Percentiles rank a stretch among this genome's conserved stretches.
These are phyloP conservation scores for Aspergillus quadricinctus DNA, from an alignment of 2,329 filamentous ascomycete species.

Conservation along the genomic window DNA sequence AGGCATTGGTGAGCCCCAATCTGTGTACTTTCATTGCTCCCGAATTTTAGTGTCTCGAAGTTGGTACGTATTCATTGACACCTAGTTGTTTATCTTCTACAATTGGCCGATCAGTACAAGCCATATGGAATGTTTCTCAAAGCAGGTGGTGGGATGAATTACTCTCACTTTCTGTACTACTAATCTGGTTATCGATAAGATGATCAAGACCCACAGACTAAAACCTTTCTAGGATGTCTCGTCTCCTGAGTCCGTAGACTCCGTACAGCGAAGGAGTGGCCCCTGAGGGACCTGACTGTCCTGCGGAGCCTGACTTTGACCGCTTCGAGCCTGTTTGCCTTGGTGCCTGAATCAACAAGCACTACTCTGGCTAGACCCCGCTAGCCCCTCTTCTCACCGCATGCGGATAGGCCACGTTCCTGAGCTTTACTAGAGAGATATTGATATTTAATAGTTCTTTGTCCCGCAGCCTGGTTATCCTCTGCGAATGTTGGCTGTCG, in stretches of 20 bases:
- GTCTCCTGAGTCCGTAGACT: no score
- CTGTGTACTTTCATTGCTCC: background rate
- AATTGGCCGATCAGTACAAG: background rate
- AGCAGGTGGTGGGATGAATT: no score
- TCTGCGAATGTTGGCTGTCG: background rate
- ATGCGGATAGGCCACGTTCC: slow-evolving; percentile 23
- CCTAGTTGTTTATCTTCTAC: background rate
- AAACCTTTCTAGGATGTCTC: no score
- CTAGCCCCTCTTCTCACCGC: slow-evolving; percentile 19
- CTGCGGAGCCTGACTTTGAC: background rate
- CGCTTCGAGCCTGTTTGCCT: background rate
- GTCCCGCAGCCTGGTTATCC: slow-evolving; percentile 4
- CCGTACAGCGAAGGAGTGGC: background rate
- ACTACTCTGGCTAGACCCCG: background rate
- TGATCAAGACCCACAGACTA: slow-evolving; percentile 1
- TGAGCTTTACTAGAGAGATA: background rate
- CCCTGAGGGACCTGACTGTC: no score
- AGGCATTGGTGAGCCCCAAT: background rate
- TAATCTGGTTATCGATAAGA: slow-evolving; percentile 26
- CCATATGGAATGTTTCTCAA: background rate
- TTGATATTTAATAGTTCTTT: slow-evolving; percentile 15
- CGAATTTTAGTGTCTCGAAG: background rate
- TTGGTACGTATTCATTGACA: background rate
- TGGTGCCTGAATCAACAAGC: slow-evolving; percentile 1
- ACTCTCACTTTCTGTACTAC: background rate